Evolutionary conservation across 192 early-diverging fungal genomes (phyloP).

Genomic region (Coemansia sp.): DNA sequence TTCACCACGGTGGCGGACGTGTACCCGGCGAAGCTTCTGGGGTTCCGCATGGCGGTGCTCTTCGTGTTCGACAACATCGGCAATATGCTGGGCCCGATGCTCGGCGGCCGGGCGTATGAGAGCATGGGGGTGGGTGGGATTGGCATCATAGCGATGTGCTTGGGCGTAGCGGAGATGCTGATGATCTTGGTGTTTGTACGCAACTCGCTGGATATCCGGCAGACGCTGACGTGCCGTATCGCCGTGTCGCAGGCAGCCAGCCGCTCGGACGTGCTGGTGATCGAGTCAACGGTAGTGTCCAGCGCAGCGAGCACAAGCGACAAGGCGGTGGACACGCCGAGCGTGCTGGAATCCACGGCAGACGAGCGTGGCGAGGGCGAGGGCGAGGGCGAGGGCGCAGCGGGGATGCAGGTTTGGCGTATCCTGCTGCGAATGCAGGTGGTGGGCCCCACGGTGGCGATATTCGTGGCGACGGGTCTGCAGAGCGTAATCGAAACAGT

Average conservation of each 20-base stretch:
- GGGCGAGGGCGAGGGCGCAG: no score
- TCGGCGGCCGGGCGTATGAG: slow-evolving; percentile 44
- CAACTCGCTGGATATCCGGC: slow-evolving; percentile 45
- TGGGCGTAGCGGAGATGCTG: slow-evolving; percentile 28
- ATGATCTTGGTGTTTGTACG: slow-evolving; percentile 38
- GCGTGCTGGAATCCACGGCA: neutral
- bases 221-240: neutral
- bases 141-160: slow-evolving; percentile 31
- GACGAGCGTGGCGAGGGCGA: neutral
- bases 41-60: slow-evolving; percentile 39
- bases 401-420: slow-evolving; percentile 15
- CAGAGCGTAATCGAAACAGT: slow-evolving; percentile 46
- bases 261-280: neutral
- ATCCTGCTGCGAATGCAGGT: slow-evolving; percentile 32
- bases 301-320: neutral
- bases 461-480: slow-evolving; percentile 48
- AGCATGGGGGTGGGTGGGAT: slow-evolving; percentile 46
- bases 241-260: neutral
- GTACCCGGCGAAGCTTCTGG: slow-evolving; percentile 43
- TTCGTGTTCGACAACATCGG: slow-evolving; percentile 52
- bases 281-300: neutral
- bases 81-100: slow-evolving; percentile 45
- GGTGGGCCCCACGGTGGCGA: slow-evolving; percentile 34
- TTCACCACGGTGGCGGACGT: slow-evolving; percentile 51
- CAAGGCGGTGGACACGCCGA: neutral